These are phyloP conservation scores for Glycine latifolia DNA, from an alignment of 306 rosid species.

Conservation along the genomic window DNA sequence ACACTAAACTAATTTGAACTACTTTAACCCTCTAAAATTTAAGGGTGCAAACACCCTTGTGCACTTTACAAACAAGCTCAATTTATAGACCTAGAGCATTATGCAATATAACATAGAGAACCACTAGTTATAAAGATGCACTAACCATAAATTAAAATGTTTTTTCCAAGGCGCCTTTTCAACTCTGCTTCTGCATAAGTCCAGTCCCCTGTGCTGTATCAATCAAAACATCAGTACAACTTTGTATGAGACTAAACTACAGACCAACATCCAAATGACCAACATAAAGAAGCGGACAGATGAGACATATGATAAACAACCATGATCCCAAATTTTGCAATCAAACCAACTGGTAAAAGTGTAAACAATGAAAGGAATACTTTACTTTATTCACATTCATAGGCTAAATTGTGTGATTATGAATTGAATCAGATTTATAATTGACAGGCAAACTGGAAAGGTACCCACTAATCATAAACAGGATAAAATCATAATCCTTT, in stretches of 20 bases:
- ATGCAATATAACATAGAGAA: slow-evolving; percentile 21
- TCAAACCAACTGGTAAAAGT: slow-evolving; percentile 17
- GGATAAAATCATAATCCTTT: slow-evolving; percentile 24
- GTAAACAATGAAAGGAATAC: background rate
- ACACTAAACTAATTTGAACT: background rate
- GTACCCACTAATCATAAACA: slow-evolving; percentile 11
- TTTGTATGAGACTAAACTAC: slow-evolving; percentile 36
- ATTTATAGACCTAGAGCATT: slow-evolving; percentile 1
- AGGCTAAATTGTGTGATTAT: slow-evolving; percentile 22
- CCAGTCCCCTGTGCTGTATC: slow-evolving; percentile 91
- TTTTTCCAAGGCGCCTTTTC: slow-evolving; percentile 80
- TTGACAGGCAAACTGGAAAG: slow-evolving; percentile 29
- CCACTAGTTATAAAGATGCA: slow-evolving; percentile 31
- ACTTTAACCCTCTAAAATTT: slow-evolving; percentile 5
- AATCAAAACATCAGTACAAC: slow-evolving; percentile 52
- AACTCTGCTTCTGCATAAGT: slow-evolving; percentile 86
- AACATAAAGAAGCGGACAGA: slow-evolving; percentile 26
- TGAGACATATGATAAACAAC: background rate
- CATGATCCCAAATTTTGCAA: slow-evolving; percentile 20
- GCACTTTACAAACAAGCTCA: background rate
- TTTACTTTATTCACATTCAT: slow-evolving; percentile 19
- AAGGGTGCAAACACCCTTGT: slow-evolving; percentile 16
- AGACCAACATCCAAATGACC: slow-evolving; percentile 35
- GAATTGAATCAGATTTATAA: slow-evolving; percentile 36
- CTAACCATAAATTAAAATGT: slow-evolving; percentile 81